Evolutionary conservation across 2,329 filamentous ascomycete species (phyloP), one percentile per base, ranked within the genome.

Genomic region (Pyricularia pennisetigena): DNA sequence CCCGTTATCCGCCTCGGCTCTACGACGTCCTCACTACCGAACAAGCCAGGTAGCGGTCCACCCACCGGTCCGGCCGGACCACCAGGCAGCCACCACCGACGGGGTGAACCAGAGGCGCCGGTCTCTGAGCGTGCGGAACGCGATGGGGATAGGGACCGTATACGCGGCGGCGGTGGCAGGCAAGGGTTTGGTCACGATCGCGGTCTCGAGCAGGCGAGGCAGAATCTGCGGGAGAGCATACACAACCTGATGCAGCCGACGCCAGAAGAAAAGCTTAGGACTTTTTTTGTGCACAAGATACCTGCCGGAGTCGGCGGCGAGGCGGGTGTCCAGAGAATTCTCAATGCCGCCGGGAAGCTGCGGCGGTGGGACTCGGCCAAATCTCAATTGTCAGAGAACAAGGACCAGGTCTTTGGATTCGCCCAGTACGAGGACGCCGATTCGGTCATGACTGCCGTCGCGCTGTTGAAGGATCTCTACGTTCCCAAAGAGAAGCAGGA

Each of bases 1-100:
- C 94, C 94, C 68, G 93, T 98, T 70, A 98, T 99, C 75, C 91
- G 95, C 68, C 86, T 99, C 64, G 95, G 94, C 61, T 94, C 93
- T 59, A 94, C 93, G 14, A 71, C 70, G 29, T 61, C 57, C 10
- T 71, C 73, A 1, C 86, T 89, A 4, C 86, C 88, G 2, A 79
- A 85, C n/a, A 92, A 92, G 75, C 82, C 89, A 29, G 76, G 88
- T 29, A 76, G 78, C n/a, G 75, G 78, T 0, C 76, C 81, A 7
- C 73, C 64, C 23, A 49, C 29, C 76, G 12, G 71, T 73, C 29
- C 74, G 77, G 57, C 57, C 1, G 57, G 57, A 14, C 57, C n/a
- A 61, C 23, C 57, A 61, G 57, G 57, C 23, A 26, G 57, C 24
- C 23, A 26, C 23, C 57, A 61, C 57, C 57, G 83, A 67, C 81